Conservation (phyloP, 2,329 filamentous ascomycete genomes). For the Colletotrichum coccodes region DNA sequence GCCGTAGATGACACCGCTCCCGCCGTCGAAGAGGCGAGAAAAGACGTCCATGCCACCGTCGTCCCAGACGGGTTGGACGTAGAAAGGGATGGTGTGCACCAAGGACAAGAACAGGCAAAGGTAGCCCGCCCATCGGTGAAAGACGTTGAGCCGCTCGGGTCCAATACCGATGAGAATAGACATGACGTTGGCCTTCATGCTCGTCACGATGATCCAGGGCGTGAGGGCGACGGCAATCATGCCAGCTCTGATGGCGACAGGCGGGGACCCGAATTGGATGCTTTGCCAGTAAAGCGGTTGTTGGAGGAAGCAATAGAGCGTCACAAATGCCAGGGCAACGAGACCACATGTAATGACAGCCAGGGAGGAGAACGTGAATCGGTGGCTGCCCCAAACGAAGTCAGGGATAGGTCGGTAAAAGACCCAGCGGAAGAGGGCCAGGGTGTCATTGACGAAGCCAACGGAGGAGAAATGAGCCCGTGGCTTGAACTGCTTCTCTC, state of each 20-base stretch:
- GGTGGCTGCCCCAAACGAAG: constrained; percentile 72
- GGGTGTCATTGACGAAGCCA: constrained; percentile 77
- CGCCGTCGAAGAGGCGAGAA: constrained; percentile 72
- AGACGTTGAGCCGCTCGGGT: constrained; percentile 89
- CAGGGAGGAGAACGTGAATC: constrained; percentile 84
- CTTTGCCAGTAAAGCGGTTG: constrained; percentile 91
- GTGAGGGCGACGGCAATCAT: constrained; percentile 94
- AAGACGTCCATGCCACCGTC: constrained; percentile 79
- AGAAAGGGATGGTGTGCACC: constrained; percentile 89
- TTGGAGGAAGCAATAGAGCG: constrained; percentile 85
- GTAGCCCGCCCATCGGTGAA: constrained; percentile 93
- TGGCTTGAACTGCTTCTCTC: constrained; percentile 66
- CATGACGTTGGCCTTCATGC: constrained; percentile 91
- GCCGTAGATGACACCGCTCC: constrained; percentile 80
- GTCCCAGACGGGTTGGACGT: constrained; percentile 87
- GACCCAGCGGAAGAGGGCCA: constrained; percentile 87
- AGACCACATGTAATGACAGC: constrained; percentile 76
- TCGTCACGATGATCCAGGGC: constrained; percentile 90
- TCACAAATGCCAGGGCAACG: constrained; percentile 76
- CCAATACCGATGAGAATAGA: constrained; percentile 88
- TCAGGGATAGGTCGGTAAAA: constrained; percentile 90
- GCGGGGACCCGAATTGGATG: constrained; percentile 88
- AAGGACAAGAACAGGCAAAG: constrained; percentile 84
- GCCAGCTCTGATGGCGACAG: constrained; percentile 84
- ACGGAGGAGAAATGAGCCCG: constrained; percentile 83